Evolutionary conservation across 768 basidiomycete species (phyloP), one percentile per base, ranked within the genome.

Genomic region (Kwoniella bestiolae): DNA sequence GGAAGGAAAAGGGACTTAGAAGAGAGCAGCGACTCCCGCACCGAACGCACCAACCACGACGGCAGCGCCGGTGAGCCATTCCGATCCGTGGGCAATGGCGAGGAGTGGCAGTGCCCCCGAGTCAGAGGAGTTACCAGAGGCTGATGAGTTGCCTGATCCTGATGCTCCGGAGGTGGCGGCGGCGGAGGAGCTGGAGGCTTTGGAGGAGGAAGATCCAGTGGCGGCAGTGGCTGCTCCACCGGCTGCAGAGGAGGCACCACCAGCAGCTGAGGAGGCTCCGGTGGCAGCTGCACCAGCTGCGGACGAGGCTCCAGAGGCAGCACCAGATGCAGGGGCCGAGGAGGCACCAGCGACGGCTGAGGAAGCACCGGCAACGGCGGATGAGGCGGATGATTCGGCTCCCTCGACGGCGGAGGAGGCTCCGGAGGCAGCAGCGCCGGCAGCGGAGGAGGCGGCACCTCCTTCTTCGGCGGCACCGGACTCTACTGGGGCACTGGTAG

Each of bases 1-100:
- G 47, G 11, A 4, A 8, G 51, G 26, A 9, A 28, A 21, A 14
- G 58, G n/a, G 8, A 18, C n/a, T 25, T 65, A 65, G 38, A 65
- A 59, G 26, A 65, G 56, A 31, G 63, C 38, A 28, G 63, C 63
- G 25, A 65, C 49, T 23, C 63, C 63, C 34, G 56, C 63, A 34
- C 63, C 63, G 53, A 65, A 65, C 6, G 56, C 63, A 32, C 63
- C 63, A 23, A 59, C 29, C 5, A 58, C 56, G 44, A 65, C 28
- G 5, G 63, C 56, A 16, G 46, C 56, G 12, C 56, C 57, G 18
- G 34, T 41, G 14, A 50, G 18, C 56, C 63, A 58, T 49, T 65
- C 63, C 32, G 56, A 41, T 46, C 63, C 56, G n/a, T 11, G 11
- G 7, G 44, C 28, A n/a, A 57, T 21, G 44, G 16, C 56, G 11